A percentile compares a stretch with the other conserved stretches of the same genome.
These are phyloP conservation scores for Gentiana straminea DNA, from an alignment of 257 asterid species.

Conservation along the genomic window DNA sequence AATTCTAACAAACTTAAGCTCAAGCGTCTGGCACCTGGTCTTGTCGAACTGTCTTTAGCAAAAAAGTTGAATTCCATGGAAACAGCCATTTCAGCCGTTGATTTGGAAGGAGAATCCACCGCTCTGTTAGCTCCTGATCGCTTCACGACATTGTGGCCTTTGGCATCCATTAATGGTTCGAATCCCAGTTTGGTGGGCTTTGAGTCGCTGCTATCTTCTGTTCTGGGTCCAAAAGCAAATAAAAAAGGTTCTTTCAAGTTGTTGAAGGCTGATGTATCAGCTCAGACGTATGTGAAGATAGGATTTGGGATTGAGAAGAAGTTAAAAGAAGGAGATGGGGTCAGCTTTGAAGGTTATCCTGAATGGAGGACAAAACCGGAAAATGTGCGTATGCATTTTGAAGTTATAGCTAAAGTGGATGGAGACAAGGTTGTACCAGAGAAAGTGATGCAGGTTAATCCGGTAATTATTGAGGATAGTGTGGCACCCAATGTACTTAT, in stretches of 20 bases:
- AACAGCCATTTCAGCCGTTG: slow-evolving; percentile 30
- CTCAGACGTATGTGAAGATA: slow-evolving; percentile 77
- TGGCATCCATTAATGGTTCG: slow-evolving; percentile 63
- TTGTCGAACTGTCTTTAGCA: slow-evolving; percentile 81
- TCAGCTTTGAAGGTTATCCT: slow-evolving; percentile 40
- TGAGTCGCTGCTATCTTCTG: slow-evolving; percentile 64
- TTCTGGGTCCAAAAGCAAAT: slow-evolving; percentile 58
- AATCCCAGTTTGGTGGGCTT: slow-evolving; percentile 67
- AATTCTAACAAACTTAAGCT: slow-evolving; percentile 63
- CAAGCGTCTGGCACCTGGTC: slow-evolving; percentile 94
- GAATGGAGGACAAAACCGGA: slow-evolving; percentile 79
- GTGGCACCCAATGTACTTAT: slow-evolving; percentile 32
- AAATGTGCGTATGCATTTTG: slow-evolving; percentile 71
- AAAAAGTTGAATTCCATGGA: slow-evolving; percentile 38
- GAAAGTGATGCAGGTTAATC: slow-evolving; percentile 70
- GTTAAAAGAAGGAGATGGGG: slow-evolving; percentile 36
- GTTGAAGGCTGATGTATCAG: slow-evolving; percentile 76
- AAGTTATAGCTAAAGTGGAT: slow-evolving; percentile 83
- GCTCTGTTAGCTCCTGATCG: slow-evolving; percentile 40
- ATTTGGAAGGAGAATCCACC: slow-evolving; percentile 61
- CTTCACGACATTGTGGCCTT: slow-evolving; percentile 74
- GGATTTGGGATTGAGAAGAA: slow-evolving; percentile 80
- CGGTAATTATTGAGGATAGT: slow-evolving; percentile 50
- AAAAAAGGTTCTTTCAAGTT: slow-evolving; percentile 74
- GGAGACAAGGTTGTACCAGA: slow-evolving; percentile 85